These are phyloP conservation scores for Polyporus arcularius DNA, from an alignment of 768 basidiomycete species.

Conservation along the genomic window DNA sequence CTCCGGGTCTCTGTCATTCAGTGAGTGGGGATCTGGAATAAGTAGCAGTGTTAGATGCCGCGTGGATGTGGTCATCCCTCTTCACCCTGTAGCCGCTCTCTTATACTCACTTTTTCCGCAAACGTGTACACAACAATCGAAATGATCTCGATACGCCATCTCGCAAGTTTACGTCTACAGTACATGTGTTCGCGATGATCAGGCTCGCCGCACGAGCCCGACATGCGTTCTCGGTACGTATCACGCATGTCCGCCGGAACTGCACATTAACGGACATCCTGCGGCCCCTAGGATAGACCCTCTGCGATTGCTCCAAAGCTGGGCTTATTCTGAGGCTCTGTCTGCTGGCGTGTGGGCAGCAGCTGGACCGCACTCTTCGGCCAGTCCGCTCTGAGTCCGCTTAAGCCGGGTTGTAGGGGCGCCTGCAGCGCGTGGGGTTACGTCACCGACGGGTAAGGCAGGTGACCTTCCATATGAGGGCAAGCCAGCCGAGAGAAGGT, in stretches of 20 bases:
- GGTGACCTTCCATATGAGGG: constrained; percentile 5
- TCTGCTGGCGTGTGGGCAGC: too few species aligned
- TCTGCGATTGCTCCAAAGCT: constrained; percentile 10
- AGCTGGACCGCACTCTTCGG: too few species aligned
- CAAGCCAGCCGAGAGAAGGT: constrained; percentile 6
- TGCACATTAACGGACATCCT: background rate
- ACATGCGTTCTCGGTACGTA: background rate
- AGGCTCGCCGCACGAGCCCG: background rate
- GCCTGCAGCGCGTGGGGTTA: constrained; percentile 21
- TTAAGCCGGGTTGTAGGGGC: background rate
- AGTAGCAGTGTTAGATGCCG: too few species aligned
- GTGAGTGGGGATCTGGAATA: background rate
- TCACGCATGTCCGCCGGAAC: constrained; percentile 1
- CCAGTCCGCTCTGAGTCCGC: too few species aligned
- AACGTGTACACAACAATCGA: too few species aligned
- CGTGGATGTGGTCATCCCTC: too few species aligned
- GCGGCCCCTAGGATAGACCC: background rate
- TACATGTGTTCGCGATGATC: background rate
- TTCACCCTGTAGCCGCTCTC: too few species aligned
- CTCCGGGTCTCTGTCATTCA: constrained; percentile 24
- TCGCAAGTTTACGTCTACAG: too few species aligned
- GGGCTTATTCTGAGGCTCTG: constrained; percentile 34
- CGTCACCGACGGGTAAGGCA: background rate
- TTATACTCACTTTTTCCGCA: too few species aligned
- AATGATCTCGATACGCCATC: too few species aligned